phyloP scores from a whole-genome alignment of 768 basidiomycete species.

The Paxillus ammoniavirescens region DNA sequence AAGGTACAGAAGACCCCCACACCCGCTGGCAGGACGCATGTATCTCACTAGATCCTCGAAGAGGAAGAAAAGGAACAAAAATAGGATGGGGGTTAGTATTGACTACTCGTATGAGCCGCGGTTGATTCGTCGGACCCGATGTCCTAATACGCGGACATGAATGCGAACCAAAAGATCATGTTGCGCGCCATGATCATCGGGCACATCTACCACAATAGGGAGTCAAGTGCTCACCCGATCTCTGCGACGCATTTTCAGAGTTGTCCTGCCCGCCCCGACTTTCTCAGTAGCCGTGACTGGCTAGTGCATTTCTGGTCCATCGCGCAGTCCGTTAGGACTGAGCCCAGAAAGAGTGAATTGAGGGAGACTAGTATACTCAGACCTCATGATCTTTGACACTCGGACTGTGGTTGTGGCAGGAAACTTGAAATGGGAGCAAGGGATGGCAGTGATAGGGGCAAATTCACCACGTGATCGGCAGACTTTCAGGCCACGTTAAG shows the following conservation, averaged over 20 bases:
- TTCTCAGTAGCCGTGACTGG: background rate
- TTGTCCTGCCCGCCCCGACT: background rate
- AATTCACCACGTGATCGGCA: constrained; percentile 15
- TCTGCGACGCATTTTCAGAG: too few relatives aligned
- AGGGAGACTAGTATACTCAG: constrained; percentile 36
- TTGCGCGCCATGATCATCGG: too few relatives aligned
- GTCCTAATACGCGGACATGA: too few relatives aligned
- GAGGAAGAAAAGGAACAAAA: too few relatives aligned
- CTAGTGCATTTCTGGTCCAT: constrained; percentile 28
- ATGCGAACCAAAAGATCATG: background rate
- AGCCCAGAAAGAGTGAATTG: constrained; percentile 51
- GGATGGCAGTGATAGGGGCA: background rate
- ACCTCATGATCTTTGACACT: constrained; percentile 54
- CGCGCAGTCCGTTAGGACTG: constrained; percentile 51
- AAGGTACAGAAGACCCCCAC: too few relatives aligned
- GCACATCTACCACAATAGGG: background rate
- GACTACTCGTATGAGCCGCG: too few relatives aligned
- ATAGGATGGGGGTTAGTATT: too few relatives aligned
- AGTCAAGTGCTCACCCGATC: too few relatives aligned
- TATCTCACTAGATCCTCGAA: too few relatives aligned
- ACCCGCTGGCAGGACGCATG: too few relatives aligned
- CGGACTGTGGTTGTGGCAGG: constrained; percentile 23
- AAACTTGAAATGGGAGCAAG: too few relatives aligned
- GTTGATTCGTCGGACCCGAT: too few relatives aligned
- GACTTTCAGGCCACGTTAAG: background rate